Base-by-base conservation (phyloP, 495 filamentous ascomycete species). In the Aspergillus carlsbadensis region DNA sequence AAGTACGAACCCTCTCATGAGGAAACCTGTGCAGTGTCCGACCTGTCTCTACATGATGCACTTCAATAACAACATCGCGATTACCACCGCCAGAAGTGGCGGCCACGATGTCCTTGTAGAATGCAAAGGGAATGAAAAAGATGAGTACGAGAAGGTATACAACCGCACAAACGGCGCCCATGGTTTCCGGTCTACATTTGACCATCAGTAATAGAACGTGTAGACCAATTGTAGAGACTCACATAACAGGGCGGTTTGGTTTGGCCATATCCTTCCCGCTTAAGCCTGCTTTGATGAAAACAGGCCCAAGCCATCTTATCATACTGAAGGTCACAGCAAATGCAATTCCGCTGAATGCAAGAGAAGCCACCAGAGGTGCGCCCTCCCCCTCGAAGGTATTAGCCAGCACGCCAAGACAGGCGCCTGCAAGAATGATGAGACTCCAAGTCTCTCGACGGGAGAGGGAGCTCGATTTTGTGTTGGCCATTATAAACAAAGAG, bases 41-140 rank as follows among this genome's bases (percentile, higher is more conserved):
- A 26, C 91, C 92, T 41, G 78, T 83, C 66, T 95, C 84, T 34
- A 92, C 82, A 54, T 88, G 78, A 45, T 82, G 69, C 3, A 74
- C 70, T 60, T 83, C 78, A 61, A 89, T 69, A 10, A 94, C 86
- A 15, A 92, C 83, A 72, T 97, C 92, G 45, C 89, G 78, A 69
- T 96, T 96, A 14, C 92, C 93, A 54, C 91, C 93, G 54, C 92
- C 94, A 56, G 91, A 94, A 17, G 95, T 97, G 17, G 91, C 91
- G n/a, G 88, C 87, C 18, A 97, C 92, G 57, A 99, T 94, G 65
- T 99, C 92, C 70, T 96, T 93, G 75, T 96, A 98, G 72, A 99
- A 98, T 2, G 91, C 87, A 71, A 97, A 98, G 0, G 94, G 94
- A 51, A 98, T 90, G 68, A 99, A 98, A 29, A 90, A 68, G 49